Percentiles rank a stretch among this genome's conserved stretches.
Conservation (phyloP, 163 green algal genomes). For the Volvox carteri region DNA sequence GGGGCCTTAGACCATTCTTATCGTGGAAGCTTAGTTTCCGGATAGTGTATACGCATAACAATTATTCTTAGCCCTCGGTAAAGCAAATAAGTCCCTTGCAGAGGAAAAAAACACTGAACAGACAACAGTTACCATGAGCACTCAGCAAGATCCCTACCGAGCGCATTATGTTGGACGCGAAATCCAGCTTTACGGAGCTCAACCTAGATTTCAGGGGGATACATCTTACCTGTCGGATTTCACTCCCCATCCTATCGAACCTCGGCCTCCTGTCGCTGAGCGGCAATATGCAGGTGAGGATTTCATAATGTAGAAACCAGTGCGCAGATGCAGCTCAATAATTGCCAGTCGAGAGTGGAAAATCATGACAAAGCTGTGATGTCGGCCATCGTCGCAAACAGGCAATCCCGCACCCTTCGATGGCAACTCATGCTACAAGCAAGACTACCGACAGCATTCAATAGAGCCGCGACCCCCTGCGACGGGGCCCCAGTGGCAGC, state of each 20-base stretch:
- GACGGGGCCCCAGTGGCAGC: slow-evolving; percentile 9
- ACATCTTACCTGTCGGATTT: slow-evolving; percentile 56
- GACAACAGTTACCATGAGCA: neutral
- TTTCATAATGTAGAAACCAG: no score
- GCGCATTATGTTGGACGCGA: slow-evolving; percentile 41
- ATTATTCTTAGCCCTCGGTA: no score
- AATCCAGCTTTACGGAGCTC: slow-evolving; percentile 38
- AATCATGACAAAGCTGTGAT: neutral
- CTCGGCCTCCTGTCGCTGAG: neutral
- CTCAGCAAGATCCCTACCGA: neutral
- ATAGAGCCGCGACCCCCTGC: slow-evolving; percentile 19
- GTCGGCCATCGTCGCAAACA: slow-evolving; percentile 18
- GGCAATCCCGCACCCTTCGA: slow-evolving; percentile 50
- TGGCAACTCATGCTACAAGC: slow-evolving; percentile 55
- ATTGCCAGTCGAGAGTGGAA: no score
- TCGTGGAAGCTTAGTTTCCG: no score
- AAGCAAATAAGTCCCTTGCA: no score
- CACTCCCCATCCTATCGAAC: slow-evolving; percentile 45
- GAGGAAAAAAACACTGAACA: neutral
- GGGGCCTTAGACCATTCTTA: no score
- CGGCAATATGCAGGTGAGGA: slow-evolving; percentile 10
- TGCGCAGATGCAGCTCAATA: no score
- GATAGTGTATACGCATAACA: no score
- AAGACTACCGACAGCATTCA: slow-evolving; percentile 53
- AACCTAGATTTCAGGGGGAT: slow-evolving; percentile 36